These are phyloP conservation scores for Ascochyta pisi DNA, from an alignment of 2,329 filamentous ascomycete species.

Conservation along the genomic window DNA sequence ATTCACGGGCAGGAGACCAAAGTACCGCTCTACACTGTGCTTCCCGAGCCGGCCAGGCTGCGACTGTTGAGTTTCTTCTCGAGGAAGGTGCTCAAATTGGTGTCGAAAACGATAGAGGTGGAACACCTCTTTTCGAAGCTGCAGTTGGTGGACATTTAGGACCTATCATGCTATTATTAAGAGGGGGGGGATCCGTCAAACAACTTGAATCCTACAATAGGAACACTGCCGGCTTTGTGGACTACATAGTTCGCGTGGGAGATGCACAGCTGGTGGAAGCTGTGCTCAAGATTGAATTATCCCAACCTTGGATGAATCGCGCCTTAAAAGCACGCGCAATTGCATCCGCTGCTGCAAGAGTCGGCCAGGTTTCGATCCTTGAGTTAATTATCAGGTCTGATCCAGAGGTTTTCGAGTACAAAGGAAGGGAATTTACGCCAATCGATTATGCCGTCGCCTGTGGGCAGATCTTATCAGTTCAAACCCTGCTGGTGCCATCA, in stretches of 20 bases:
- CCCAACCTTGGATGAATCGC: no score
- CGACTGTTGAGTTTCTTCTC: neutral
- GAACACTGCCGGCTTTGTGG: neutral
- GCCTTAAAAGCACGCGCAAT: neutral
- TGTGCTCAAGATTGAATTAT: no score
- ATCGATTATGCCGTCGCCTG: neutral
- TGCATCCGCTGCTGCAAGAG: neutral
- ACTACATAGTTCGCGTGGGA: neutral
- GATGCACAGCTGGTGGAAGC: neutral
- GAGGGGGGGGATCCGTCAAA: neutral
- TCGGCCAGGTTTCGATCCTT: neutral
- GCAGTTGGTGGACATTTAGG: neutral
- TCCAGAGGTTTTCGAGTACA: neutral
- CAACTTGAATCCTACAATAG: no score
- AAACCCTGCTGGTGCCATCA: neutral
- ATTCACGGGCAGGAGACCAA: constrained; percentile 5
- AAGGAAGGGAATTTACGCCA: neutral
- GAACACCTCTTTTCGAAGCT: constrained; percentile 13
- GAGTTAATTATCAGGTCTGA: neutral
- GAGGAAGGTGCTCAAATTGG: constrained; percentile 6
- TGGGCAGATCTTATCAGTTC: neutral
- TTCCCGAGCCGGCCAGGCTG: constrained; percentile 9
- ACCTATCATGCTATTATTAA: neutral
- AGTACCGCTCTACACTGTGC: constrained; percentile 24
- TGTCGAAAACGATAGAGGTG: no score